Evolutionary conservation across 2,329 filamentous ascomycete species (phyloP).

Genomic region (Phialophora verrucosa): DNA sequence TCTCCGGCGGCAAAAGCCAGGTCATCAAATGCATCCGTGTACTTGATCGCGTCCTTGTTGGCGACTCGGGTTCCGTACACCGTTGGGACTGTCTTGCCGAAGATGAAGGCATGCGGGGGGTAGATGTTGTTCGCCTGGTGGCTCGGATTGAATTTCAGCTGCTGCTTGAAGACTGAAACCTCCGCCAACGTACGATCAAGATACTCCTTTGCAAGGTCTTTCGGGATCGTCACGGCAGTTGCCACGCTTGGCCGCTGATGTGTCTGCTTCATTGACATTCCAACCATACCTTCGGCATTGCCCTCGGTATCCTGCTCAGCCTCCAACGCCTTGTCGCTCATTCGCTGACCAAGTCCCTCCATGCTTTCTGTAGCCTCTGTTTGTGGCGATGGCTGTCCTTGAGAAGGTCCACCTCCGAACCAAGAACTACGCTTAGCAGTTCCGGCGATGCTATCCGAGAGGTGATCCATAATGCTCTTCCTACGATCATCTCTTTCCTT

Average conservation of each 20-base stretch:
- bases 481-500: constrained; percentile 43
- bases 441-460: constrained; percentile 54
- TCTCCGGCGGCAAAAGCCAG: constrained; percentile 86
- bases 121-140: constrained; percentile 73
- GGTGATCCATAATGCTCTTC: constrained; percentile 52
- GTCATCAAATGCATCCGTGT: constrained; percentile 81
- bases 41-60: constrained; percentile 73
- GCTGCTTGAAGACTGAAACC: constrained; percentile 75
- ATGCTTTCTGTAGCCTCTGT: constrained; percentile 3
- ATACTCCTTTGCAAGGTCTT: constrained; percentile 66
- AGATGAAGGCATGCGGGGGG: constrained; percentile 81
- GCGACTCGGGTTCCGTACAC: constrained; percentile 80
- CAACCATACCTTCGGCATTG: constrained; percentile 29
- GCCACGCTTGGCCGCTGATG: constrained; percentile 43
- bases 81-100: constrained; percentile 84
- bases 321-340: constrained; percentile 44
- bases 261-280: constrained; percentile 30
- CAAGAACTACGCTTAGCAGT: constrained; percentile 30
- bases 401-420: constrained; percentile 19
- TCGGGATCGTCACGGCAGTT: constrained; percentile 57
- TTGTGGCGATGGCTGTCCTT: constrained; percentile 4
- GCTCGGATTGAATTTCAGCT: constrained; percentile 66
- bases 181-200: constrained; percentile 75
- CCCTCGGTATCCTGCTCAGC: constrained; percentile 32
- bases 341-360: constrained; percentile 18